Evolutionary conservation across 192 early-diverging fungal species (phyloP).

Genomic region (Oehlia diaphana): DNA sequence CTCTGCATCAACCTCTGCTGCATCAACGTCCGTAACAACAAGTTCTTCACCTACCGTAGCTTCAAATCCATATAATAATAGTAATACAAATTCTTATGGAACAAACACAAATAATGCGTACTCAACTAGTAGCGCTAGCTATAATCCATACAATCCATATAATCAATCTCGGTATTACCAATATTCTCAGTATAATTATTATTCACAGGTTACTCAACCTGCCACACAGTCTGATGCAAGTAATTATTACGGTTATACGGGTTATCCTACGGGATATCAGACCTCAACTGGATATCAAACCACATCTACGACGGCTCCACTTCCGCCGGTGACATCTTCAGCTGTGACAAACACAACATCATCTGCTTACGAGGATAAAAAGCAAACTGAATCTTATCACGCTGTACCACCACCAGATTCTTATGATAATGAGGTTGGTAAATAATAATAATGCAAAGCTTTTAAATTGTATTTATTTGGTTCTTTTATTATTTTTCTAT

Average conservation of each 20-base stretch:
- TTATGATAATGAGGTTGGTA: slow-evolving; percentile 32
- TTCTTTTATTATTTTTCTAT: neutral
- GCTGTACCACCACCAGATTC: slow-evolving; percentile 28
- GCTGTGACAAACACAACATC: neutral
- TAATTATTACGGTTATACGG: slow-evolving; percentile 28
- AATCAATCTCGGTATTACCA: slow-evolving; percentile 30
- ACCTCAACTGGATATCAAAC: neutral
- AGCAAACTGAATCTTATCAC: slow-evolving; percentile 19
- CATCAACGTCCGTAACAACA: slow-evolving; percentile 13
- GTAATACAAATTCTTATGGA: slow-evolving; percentile 11
- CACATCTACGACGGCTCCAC: slow-evolving; percentile 12
- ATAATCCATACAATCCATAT: slow-evolving; percentile 29
- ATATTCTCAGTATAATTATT: slow-evolving; percentile 23
- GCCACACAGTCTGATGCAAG: slow-evolving; percentile 7
- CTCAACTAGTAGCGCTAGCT: neutral
- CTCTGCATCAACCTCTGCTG: slow-evolving; percentile 16
- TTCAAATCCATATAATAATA: slow-evolving; percentile 19
- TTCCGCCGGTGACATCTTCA: neutral
- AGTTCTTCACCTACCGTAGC: slow-evolving; percentile 17
- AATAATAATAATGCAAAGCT: neutral
- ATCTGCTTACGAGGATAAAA: slow-evolving; percentile 13
- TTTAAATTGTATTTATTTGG: neutral
- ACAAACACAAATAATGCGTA: neutral
- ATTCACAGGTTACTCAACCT: neutral
- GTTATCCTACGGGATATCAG: slow-evolving; percentile 3